Evolutionary conservation across 768 basidiomycete species (phyloP), one percentile per base, ranked within the genome.

Genomic region (Boletus vinaceobasis): DNA sequence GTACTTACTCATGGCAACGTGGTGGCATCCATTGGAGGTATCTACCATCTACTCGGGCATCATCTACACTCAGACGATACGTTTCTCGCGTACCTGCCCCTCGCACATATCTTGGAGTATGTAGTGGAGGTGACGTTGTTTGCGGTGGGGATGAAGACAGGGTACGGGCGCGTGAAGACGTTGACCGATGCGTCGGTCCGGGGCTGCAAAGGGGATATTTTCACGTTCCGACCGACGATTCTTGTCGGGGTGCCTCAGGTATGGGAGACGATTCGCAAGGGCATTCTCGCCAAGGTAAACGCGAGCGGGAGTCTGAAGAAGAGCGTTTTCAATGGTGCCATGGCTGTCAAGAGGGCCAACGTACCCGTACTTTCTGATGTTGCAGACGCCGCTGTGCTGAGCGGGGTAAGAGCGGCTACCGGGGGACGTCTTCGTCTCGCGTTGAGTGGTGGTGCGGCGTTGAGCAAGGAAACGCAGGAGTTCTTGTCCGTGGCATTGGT

Each of bases 201-300:
- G 43, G 87, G 90, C 39, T 88, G 85, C 71, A 81, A 87, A 54
- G 96, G 96, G 46, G 96, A 98, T 67, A 84, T 99, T 64, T 77
- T 78, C 49, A 79, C 85, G 13, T 90, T 97, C 77, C 74, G 78
- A 40, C 96, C 96, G 7, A 80, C 85, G n/a, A 86, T 97, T 73
- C 86, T 98, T 82, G 83, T 92, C 49, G 96, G 93, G 49, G 96
- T 98, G 2, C 96, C 96, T 2, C 91, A 94, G 3, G 90, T 98
- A 1, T 99, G 93, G 93, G 96, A 99, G 73, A 87, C 84, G 51
- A 98, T 98, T 60, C 86, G 95, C 55, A 99, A 99, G 76, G 94
- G 94, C 32, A 95, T 99, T 67, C 65, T 93, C 10, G 69, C 78
- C 56, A 93, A 93, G 72, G 86, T 98, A 50, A 82, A 91, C 54